Conservation (phyloP, 2,329 filamentous ascomycete genomes). For the Sporothrix inflata region DNA sequence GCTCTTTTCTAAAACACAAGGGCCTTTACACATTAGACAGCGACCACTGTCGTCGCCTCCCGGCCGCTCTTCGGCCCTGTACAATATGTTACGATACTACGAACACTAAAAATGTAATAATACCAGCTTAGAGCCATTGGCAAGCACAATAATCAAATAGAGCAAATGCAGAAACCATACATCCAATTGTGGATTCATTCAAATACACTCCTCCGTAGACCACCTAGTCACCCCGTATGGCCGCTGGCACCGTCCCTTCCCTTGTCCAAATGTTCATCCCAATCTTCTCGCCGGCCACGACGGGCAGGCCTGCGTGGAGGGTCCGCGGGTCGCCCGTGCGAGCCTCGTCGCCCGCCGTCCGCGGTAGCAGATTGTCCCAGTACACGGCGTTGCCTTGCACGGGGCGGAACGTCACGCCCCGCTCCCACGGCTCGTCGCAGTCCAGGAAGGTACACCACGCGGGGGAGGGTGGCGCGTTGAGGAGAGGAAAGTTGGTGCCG, state of each 20-base stretch:
- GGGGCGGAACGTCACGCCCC: conserved; percentile 53
- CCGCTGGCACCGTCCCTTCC: conserved; percentile 45
- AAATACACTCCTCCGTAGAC: background rate
- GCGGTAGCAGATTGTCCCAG: conserved; percentile 50
- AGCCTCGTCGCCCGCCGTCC: conserved; percentile 41
- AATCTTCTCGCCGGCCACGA: conserved; percentile 51
- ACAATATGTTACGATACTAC: conserved; percentile 1
- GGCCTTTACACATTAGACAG: background rate
- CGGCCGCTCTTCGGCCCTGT: background rate
- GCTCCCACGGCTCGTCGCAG: conserved; percentile 53
- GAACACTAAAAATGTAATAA: background rate
- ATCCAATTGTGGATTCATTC: no score
- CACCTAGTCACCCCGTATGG: conserved; percentile 39
- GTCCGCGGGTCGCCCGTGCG: conserved; percentile 47
- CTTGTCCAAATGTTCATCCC: conserved; percentile 59
- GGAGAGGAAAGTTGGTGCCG: conserved; percentile 53
- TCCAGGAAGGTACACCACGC: conserved; percentile 51
- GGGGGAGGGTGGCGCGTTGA: conserved; percentile 42
- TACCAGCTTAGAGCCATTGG: background rate
- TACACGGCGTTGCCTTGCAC: conserved; percentile 53
- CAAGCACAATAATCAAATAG: background rate
- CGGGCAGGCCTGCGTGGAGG: conserved; percentile 52
- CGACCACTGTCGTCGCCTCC: background rate
- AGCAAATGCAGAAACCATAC: background rate
- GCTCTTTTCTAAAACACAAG: background rate